A percentile compares a stretch with the other conserved stretches of the same genome.
Conservation (phyloP, 371 early-diverging fungal genomes). For the Actinomortierella ambigua region DNA sequence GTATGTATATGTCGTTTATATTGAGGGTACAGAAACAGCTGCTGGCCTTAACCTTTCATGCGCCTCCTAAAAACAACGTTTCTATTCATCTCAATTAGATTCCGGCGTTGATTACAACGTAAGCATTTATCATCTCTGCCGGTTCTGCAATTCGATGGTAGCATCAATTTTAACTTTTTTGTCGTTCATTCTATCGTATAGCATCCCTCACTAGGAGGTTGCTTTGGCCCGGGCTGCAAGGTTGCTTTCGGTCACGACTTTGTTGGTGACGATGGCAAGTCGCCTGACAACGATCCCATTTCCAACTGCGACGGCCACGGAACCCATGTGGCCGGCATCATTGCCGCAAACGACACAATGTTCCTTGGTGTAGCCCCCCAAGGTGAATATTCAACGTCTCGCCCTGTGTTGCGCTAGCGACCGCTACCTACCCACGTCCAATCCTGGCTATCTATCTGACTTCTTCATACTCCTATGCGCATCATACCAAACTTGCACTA, state of each 20-base stretch:
- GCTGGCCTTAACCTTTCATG: no score
- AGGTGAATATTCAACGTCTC: slow-evolving; percentile 19
- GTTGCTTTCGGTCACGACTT: slow-evolving; percentile 67
- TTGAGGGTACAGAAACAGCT: no score
- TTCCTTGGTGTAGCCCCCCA: slow-evolving; percentile 67
- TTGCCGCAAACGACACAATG: slow-evolving; percentile 49
- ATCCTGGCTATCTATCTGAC: no score
- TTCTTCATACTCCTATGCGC: background rate
- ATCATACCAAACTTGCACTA: background rate
- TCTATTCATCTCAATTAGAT: slow-evolving; percentile 5
- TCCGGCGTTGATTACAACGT: slow-evolving; percentile 43
- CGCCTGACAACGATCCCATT: slow-evolving; percentile 59
- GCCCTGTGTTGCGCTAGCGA: no score
- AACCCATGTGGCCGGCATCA: slow-evolving; percentile 64
- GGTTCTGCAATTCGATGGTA: no score
- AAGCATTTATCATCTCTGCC: background rate
- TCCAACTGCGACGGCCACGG: slow-evolving; percentile 68
- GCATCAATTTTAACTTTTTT: no score
- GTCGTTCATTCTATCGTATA: background rate
- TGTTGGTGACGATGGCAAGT: slow-evolving; percentile 53
- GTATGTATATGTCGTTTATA: no score
- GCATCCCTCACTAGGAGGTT: slow-evolving; percentile 65
- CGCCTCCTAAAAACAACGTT: no score
- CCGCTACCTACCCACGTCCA: no score
- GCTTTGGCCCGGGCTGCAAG: slow-evolving; percentile 68